These are phyloP conservation scores for Domatiomyces catenatus DNA, from an alignment of 2,329 filamentous ascomycete species.

Conservation along the genomic window DNA sequence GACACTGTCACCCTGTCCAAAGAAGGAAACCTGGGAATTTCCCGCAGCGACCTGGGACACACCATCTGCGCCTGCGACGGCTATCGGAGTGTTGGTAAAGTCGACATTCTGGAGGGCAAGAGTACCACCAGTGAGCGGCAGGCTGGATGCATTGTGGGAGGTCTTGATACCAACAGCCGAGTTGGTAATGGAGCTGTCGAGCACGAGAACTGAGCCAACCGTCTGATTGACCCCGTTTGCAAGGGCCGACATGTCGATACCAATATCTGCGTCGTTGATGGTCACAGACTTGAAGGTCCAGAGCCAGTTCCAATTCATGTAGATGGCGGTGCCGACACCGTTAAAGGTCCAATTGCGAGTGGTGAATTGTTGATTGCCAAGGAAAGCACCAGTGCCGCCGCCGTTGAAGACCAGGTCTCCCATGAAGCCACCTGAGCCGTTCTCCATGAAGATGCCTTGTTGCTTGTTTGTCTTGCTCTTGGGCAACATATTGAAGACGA, in stretches of 20 bases:
- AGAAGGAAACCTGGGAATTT: constrained; percentile 53
- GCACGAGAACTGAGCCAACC: constrained; percentile 69
- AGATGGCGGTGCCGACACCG: constrained; percentile 65
- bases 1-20: constrained; percentile 68
- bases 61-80: constrained; percentile 46
- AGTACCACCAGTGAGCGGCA: constrained; percentile 58
- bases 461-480: constrained; percentile 53
- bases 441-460: constrained; percentile 71
- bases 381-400: constrained; percentile 60
- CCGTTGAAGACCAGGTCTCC: constrained; percentile 71
- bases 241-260: constrained; percentile 58
- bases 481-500: constrained; percentile 62
- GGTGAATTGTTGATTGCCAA: constrained; percentile 80
- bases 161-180: constrained; percentile 65
- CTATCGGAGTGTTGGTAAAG: constrained; percentile 53
- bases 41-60: constrained; percentile 46
- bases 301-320: constrained; percentile 85
- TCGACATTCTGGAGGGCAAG: constrained; percentile 83
- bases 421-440: constrained; percentile 69
- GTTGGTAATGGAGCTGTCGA: constrained; percentile 66
- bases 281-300: constrained; percentile 64
- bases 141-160: constrained; percentile 48
- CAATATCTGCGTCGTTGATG: constrained; percentile 60
- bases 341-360: constrained; percentile 71
- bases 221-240: constrained; percentile 46